A percentile compares a stretch with the other conserved stretches of the same genome.
These are phyloP conservation scores for Leucocoprinus gongylophorus DNA, from an alignment of 1,284 basidiomycete genomes.

Conservation along the genomic window DNA sequence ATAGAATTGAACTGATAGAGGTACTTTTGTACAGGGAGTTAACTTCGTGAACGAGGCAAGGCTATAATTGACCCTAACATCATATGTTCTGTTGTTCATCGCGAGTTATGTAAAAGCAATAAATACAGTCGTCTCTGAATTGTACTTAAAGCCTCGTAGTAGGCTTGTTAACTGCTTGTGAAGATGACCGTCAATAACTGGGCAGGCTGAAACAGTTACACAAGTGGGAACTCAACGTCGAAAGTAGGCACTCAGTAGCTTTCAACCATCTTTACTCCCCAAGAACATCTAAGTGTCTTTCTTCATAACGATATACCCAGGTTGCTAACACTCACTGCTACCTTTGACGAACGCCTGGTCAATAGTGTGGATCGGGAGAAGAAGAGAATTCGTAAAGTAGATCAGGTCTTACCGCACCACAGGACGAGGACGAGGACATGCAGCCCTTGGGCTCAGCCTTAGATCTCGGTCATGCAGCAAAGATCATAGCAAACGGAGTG, in stretches of 20 bases:
- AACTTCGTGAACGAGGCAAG: constrained; percentile 28
- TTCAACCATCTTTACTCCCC: not conserved
- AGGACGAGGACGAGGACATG: constrained; percentile 30
- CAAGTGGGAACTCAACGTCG: too few species aligned
- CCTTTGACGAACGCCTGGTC: constrained; percentile 9
- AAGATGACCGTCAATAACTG: not conserved
- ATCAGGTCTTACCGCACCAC: constrained; percentile 33
- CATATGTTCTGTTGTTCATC: constrained; percentile 4
- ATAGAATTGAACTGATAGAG: not conserved
- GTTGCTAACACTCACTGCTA: not conserved
- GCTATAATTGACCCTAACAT: constrained; percentile 2
- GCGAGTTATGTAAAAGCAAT: not conserved
- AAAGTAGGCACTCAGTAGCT: not conserved
- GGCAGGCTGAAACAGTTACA: not conserved
- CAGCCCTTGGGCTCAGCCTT: not conserved
- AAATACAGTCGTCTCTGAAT: not conserved
- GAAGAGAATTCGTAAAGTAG: constrained; percentile 35
- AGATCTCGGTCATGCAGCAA: not conserved
- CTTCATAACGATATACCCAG: not conserved
- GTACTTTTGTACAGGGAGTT: constrained; percentile 24
- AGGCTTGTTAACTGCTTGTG: not conserved
- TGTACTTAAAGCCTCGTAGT: not conserved
- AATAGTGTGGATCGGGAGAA: constrained; percentile 26
- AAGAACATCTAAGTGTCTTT: not conserved
- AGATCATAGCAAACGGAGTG: constrained; percentile 17